A percentile compares a stretch with the other conserved stretches of the same genome.
These are phyloP conservation scores for Boletellus emodensis DNA, from an alignment of 768 basidiomycete species.

Conservation along the genomic window DNA sequence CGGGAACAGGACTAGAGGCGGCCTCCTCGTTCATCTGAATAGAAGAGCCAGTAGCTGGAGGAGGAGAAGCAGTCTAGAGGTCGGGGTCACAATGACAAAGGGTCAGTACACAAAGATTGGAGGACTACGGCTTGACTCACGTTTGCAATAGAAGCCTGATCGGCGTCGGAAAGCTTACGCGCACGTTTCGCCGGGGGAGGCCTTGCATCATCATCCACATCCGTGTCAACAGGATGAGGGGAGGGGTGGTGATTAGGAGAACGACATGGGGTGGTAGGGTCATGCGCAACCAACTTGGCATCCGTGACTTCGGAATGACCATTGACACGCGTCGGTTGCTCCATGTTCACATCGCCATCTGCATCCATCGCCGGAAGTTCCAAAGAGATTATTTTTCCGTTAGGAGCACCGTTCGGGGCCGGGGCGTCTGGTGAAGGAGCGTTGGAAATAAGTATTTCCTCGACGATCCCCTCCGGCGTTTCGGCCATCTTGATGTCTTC, in stretches of 20 bases:
- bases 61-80: conserved; percentile 69
- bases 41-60: conserved; percentile 51
- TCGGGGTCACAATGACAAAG: conserved; percentile 16
- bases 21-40: conserved; percentile 29
- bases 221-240: conserved; percentile 24
- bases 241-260: conserved; percentile 31
- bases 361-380: conserved; percentile 19
- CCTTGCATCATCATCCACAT: conserved; percentile 46
- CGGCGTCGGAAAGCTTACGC: conserved; percentile 70
- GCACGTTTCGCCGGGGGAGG: conserved; percentile 84
- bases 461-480: conserved; percentile 16
- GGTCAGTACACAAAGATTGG: conserved; percentile 52
- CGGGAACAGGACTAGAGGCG: conserved; percentile 14
- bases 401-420: conserved; percentile 6
- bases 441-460: conserved; percentile 13
- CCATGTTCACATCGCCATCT: conserved; percentile 33
- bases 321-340: conserved; percentile 21
- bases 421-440: conserved; percentile 11
- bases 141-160: conserved; percentile 68
- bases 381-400: conserved; percentile 33
- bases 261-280: conserved; percentile 33
- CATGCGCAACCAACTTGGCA: conserved; percentile 16
- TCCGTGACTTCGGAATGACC: conserved; percentile 17
- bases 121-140: conserved; percentile 55
- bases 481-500: conserved; percentile 59